Evolutionary conservation across 352 stramenopile genomes (phyloP), one percentile per base, ranked within the genome.

Genomic region (Peronospora destructor): DNA sequence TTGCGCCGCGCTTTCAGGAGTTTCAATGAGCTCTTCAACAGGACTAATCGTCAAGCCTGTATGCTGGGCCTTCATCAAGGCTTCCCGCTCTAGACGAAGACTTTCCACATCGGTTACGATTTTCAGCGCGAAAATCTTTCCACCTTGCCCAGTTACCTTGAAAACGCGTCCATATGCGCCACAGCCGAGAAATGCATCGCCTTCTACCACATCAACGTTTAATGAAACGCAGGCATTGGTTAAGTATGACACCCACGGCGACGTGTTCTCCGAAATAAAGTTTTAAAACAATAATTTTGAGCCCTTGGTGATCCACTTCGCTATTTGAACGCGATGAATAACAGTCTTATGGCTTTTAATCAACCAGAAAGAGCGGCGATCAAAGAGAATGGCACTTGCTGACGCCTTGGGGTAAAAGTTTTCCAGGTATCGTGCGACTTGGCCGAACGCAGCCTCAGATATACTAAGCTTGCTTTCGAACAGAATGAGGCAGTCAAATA

Each of bases 401-500:
- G 28, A 12, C 44, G 4, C 47, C 2, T 61, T 5, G 23, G 38
- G 50, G 41, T 8, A 44, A 59, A 65, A 26, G 4, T 53, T 52
- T 45, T 54, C 34, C 37, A 63, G 36, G 51, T 64, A 64, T 55
- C 48, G 53, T 38, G 50, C 40, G 30, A 68, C 49, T 61, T 58
- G 51, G 13, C 52, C 58, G 62, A 61, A 66, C 45, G 45, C 58
- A 58, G 51, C 58, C 50, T 53, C 28, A 43, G 58, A 51, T 56
- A 66, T 66, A 48, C 41, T 57, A 47, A 66, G 52, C 51, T 62
- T 51, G 52, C 52, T 59, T 50, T 66, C 36, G 17, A 66, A 66
- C 23, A 62, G 33, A 53, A 66, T 52, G 45, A 66, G 41, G 52
- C 58, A 66, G 43, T 64, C 59, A 36, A 63, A 60, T 46, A 59